Evolutionary conservation across 2,329 filamentous ascomycete species (phyloP), one percentile per base, ranked within the genome.

Genomic region (Xylaria sp.): DNA sequence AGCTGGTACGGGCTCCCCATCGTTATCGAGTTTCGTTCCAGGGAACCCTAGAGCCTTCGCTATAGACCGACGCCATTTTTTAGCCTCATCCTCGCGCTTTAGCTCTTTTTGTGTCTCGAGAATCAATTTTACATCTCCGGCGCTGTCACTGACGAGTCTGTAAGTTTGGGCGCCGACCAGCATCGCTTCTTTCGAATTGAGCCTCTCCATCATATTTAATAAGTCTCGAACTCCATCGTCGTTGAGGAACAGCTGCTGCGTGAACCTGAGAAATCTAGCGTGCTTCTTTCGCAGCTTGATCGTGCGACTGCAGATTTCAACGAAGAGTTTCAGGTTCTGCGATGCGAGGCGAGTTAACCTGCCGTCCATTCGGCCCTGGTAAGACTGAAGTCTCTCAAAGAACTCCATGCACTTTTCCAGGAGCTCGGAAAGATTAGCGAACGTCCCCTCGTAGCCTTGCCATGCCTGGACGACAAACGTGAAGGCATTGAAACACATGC

Each of bases 381-480:
- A 79, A 58, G 74, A 79, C 6, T 73, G 72, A 33, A 77, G 69
- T 15, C 78, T 73, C 50, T 78, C 77, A 20, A 79, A 73, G 51
- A 79, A 79, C 31, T 77, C 74, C 29, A 73, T 71, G 29, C 77
- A 79, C 63, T 76, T 77, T 61, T 77, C 73, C 4, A 76, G 71
- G 10, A 79, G 68, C 65, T 75, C 74, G 0, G 69, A 73, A 5
- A 80, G 73, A 38, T 76, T 78, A 38, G 74, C 75, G 17, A 79
- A 77, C 5, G 77, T 77, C 50, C 76, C 77, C 49, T 77, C 74
- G 63, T 78, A 79, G 11, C 75, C 75, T 58, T 76, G 73, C 77
- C 77, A 79, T 20, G 77, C 77, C 61, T 73, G 70, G 20, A 79
- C 76, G 58, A 78, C 77, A 61, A 78, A 79, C 11, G 76, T 78